A percentile compares a stretch with the other conserved stretches of the same genome.
Conservation (phyloP, 768 basidiomycete species). For the Floccularia luteovirens region DNA sequence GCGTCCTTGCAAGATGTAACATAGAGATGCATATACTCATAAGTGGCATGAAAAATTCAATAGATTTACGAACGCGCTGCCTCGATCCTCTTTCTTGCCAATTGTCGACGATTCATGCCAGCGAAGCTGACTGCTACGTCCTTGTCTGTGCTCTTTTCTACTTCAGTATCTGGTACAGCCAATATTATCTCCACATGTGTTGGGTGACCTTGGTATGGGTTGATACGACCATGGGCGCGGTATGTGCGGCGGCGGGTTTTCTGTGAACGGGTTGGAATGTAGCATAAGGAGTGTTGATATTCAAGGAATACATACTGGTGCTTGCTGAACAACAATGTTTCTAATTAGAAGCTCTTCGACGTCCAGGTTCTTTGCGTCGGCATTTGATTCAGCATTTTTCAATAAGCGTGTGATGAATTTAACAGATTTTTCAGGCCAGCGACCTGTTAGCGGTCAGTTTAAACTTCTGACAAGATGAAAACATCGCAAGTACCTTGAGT, state of each 20-base stretch:
- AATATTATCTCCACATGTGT: slow-evolving; percentile 96
- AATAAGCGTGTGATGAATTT: slow-evolving; percentile 90
- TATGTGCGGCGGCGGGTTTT: slow-evolving; percentile 99
- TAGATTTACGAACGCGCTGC: slow-evolving; percentile 55
- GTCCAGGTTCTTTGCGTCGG: slow-evolving; percentile 93
- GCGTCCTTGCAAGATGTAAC: too few relatives aligned
- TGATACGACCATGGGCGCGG: slow-evolving; percentile 96
- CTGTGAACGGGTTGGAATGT: slow-evolving; percentile 35
- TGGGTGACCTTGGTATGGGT: slow-evolving; percentile 98
- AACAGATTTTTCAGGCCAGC: slow-evolving; percentile 99
- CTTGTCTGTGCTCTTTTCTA: slow-evolving; percentile 90
- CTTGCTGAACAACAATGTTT: slow-evolving; percentile 98
- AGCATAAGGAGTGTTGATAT: slow-evolving; percentile 5
- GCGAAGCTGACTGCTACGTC: slow-evolving; percentile 40
- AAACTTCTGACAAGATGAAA: neutral
- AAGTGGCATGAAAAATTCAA: slow-evolving; percentile 1
- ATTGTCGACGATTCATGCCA: slow-evolving; percentile 79
- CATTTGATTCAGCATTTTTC: slow-evolving; percentile 99
- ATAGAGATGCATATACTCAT: too few relatives aligned
- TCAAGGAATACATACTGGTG: slow-evolving; percentile 61
- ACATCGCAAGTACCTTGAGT: slow-evolving; percentile 71
- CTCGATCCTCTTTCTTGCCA: slow-evolving; percentile 84
- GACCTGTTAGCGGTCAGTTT: slow-evolving; percentile 50
- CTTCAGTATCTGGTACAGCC: slow-evolving; percentile 67
- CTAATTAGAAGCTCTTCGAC: slow-evolving; percentile 90